Evolutionary conservation across 1,284 basidiomycete species (phyloP), one percentile per base, ranked within the genome.

Genomic region (Xanthoconium separans): DNA sequence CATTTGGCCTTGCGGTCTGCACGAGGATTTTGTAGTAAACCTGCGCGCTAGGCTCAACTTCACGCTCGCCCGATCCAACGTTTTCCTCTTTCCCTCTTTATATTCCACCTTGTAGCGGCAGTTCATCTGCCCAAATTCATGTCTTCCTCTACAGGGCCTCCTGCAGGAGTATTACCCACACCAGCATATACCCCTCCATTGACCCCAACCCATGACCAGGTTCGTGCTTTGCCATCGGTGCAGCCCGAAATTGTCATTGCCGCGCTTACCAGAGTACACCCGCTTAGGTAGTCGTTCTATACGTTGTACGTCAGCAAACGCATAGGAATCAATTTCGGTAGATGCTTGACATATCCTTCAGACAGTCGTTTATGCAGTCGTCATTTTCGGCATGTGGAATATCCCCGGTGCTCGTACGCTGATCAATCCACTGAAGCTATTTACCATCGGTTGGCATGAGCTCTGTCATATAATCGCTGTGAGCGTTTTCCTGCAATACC

Each of bases 401-500:
- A 86, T 91, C 49, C 89, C 89, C 10, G 81, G 85, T 54, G 83
- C 85, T 37, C 78, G 89, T 51, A 80, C 83, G 60, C 62, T 89
- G 70, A 89, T 91, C 63, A 89, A 83, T 63, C 89, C 89, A 8
- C 76, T 92, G 60, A 92, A 92, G 68, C 75, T 92, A 27, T 86
- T 92, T 64, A 89, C 89, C 48, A 91, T 92, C 58, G 89, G 89
- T 39, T 89, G 82, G 81, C 89, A 92, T 65, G 89, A 92, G 65
- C 75, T 91, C n/a, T 92, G 86, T 65, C 89, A 92, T 68, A 87
- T 91, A 66, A 75, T 78, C 51, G 80, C 83, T 46, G 89, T 91
- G 60, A 55, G 85, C 75, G 50, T 55, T 43, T 55, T 44, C 16
- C 39, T 31, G 29, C 27, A 16, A 29, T 50, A n/a, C 15, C 20